Percentiles rank a stretch among this genome's conserved stretches.
phyloP scores from a whole-genome alignment of 2,329 filamentous ascomycete species.

The Arthroderma uncinatum region DNA sequence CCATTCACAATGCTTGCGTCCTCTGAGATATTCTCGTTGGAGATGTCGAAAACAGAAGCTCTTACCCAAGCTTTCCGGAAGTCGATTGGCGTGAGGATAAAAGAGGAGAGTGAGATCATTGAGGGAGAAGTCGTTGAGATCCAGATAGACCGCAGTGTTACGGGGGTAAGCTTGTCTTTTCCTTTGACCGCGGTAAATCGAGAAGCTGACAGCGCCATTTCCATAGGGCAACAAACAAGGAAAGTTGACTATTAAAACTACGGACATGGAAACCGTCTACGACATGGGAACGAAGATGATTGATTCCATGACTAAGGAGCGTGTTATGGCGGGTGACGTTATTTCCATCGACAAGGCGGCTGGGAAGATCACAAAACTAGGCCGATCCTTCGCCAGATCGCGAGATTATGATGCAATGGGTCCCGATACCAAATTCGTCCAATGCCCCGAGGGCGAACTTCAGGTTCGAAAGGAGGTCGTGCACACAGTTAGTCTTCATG shows the following conservation, averaged over 20 bases:
- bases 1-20: slow-evolving; percentile 93
- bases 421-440: slow-evolving; percentile 93
- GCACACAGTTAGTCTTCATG: slow-evolving; percentile 91
- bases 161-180: slow-evolving; percentile 46
- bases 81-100: slow-evolving; percentile 94
- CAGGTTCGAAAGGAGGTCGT: slow-evolving; percentile 96
- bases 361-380: slow-evolving; percentile 94
- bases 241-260: slow-evolving; percentile 98
- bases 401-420: slow-evolving; percentile 99
- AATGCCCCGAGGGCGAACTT: slow-evolving; percentile 93
- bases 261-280: slow-evolving; percentile 98
- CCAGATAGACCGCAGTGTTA: slow-evolving; percentile 93
- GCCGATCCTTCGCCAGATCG: slow-evolving; percentile 85
- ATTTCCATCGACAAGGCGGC: slow-evolving; percentile 98
- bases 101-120: slow-evolving; percentile 98
- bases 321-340: slow-evolving; percentile 95
- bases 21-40: slow-evolving; percentile 94
- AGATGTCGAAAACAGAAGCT: slow-evolving; percentile 99
- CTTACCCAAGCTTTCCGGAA: slow-evolving; percentile 98
- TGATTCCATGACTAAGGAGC: slow-evolving; percentile 98
- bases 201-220: slow-evolving; percentile 12
- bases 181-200: not conserved
- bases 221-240: slow-evolving; percentile 80
- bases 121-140: slow-evolving; percentile 99
- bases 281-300: slow-evolving; percentile 99